Evolutionary conservation across 768 basidiomycete species (phyloP).

Genomic region (Boletus vinaceobasis): DNA sequence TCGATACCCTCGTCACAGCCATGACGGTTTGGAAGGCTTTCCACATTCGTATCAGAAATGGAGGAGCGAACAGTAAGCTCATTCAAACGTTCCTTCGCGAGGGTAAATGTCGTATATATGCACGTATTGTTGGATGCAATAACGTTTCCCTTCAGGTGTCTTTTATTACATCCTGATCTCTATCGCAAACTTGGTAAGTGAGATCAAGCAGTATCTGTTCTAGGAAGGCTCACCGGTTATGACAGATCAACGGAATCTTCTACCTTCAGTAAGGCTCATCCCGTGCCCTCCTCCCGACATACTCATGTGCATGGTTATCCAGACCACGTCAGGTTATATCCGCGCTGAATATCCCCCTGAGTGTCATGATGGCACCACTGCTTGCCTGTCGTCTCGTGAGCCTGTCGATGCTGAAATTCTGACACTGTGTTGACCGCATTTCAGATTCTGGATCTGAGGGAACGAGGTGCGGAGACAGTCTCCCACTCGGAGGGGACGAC

Average conservation of each 20-base stretch:
- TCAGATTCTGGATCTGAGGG: constrained; percentile 78
- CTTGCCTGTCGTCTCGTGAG: constrained; percentile 74
- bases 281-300: background rate
- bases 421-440: constrained; percentile 5
- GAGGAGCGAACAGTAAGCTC: constrained; percentile 71
- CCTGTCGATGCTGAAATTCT: background rate
- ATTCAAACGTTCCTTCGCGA: constrained; percentile 85
- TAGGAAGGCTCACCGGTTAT: constrained; percentile 1
- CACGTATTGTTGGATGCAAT: background rate
- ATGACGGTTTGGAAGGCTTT: constrained; percentile 83
- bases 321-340: constrained; percentile 82
- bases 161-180: constrained; percentile 86
- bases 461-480: constrained; percentile 77
- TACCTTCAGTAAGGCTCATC: constrained; percentile 65
- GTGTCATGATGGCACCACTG: constrained; percentile 78
- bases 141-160: constrained; percentile 42
- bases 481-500: constrained; percentile 66
- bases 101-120: constrained; percentile 39
- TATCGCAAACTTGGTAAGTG: constrained; percentile 68
- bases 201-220: background rate
- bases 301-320: constrained; percentile 9
- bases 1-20: constrained; percentile 75
- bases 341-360: constrained; percentile 79
- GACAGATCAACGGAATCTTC: constrained; percentile 73
- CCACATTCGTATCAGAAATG: constrained; percentile 68